Evolutionary conservation across 768 basidiomycete genomes (phyloP).

Genomic region (Trichaptum fuscoviolaceum): DNA sequence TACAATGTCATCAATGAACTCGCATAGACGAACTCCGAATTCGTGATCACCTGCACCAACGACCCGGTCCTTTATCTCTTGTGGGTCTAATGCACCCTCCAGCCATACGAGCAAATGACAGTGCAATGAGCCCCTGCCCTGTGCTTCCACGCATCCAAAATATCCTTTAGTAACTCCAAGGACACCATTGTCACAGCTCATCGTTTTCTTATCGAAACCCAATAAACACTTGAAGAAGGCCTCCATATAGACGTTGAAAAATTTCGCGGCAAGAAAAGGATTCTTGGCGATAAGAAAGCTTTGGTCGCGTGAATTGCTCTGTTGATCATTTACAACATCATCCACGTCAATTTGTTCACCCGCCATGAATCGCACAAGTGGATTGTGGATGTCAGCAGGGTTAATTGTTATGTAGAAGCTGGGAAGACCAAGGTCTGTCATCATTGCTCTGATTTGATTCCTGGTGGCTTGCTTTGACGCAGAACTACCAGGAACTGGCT

Average conservation of each 20-base stretch:
- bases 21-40: slow-evolving; percentile 18
- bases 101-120: slow-evolving; percentile 40
- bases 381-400: slow-evolving; percentile 38
- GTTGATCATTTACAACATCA: slow-evolving; percentile 20
- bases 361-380: slow-evolving; percentile 33
- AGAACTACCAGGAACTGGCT: slow-evolving; percentile 23
- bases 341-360: slow-evolving; percentile 34
- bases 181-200: slow-evolving; percentile 21
- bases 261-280: slow-evolving; percentile 33
- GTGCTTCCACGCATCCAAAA: slow-evolving; percentile 38
- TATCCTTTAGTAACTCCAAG: slow-evolving; percentile 29
- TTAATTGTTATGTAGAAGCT: slow-evolving; percentile 41
- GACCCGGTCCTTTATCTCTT: slow-evolving; percentile 20
- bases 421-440: slow-evolving; percentile 30
- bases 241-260: slow-evolving; percentile 37
- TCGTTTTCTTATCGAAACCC: slow-evolving; percentile 14
- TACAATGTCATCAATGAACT: too few species aligned
- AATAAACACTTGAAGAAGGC: slow-evolving; percentile 28
- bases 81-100: slow-evolving; percentile 27
- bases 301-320: slow-evolving; percentile 27
- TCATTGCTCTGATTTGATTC: slow-evolving; percentile 36
- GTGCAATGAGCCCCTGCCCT: slow-evolving; percentile 34
- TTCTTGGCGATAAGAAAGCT: slow-evolving; percentile 31
- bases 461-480: slow-evolving; percentile 22
- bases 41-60: slow-evolving; percentile 10